Conservation (phyloP, 345 rosid genomes). For the Hypericum androsaemum region DNA sequence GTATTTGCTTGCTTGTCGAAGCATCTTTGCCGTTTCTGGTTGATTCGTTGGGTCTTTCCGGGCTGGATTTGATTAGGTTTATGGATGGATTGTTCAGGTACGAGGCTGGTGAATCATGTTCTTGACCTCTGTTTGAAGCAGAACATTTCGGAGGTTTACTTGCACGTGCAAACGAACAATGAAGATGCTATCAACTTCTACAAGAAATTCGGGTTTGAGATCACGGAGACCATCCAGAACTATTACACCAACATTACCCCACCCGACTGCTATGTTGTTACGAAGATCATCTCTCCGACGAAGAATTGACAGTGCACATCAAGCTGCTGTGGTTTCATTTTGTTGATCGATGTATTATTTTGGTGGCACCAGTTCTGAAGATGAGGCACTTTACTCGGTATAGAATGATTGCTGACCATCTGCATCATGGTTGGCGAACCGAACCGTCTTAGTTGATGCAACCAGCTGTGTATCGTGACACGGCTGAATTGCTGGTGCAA, state of each 20-base stretch:
- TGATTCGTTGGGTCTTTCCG: background rate
- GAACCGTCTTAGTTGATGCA: too few relatives aligned
- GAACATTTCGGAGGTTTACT: conserved; percentile 68
- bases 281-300: conserved; percentile 45
- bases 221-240: conserved; percentile 74
- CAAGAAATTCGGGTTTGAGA: conserved; percentile 83
- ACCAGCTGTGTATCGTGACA: too few relatives aligned
- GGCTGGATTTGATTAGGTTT: conserved; percentile 1
- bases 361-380: too few relatives aligned
- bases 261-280: conserved; percentile 72
- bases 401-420: too few relatives aligned
- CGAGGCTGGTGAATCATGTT: conserved; percentile 77
- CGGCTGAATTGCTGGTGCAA: too few relatives aligned
- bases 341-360: too few relatives aligned
- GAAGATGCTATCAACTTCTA: conserved; percentile 94
- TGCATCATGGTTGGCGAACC: too few relatives aligned
- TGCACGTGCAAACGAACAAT: conserved; percentile 96
- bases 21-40: background rate
- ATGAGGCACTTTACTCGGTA: too few relatives aligned
- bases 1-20: too few relatives aligned
- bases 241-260: conserved; percentile 80
- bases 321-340: background rate
- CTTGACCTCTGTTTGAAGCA: conserved; percentile 68
- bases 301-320: conserved; percentile 34
- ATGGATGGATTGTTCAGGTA: conserved; percentile 45